A percentile compares a stretch with the other conserved stretches of the same genome.
These are phyloP conservation scores for Calocybe cyanea DNA, from an alignment of 768 basidiomycete species.

Conservation along the genomic window DNA sequence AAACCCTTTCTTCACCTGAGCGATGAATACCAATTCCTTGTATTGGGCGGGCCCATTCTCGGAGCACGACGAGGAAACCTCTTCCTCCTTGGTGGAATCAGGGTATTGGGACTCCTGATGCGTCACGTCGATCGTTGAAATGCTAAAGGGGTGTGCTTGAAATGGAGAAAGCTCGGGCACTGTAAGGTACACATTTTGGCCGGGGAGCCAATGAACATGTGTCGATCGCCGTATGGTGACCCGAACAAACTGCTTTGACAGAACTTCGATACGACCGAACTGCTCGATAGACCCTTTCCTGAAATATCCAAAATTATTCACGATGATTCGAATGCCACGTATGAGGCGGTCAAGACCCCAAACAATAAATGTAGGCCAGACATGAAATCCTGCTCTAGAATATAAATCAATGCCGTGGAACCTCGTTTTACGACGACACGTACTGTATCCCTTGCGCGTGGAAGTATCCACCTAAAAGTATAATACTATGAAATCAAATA, in stretches of 20 bases:
- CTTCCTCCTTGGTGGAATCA: neutral
- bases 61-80: neutral
- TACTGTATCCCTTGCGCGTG: slow-evolving; percentile 20
- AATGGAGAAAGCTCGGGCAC: slow-evolving; percentile 45
- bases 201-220: slow-evolving; percentile 43
- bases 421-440: too few species aligned
- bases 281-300: slow-evolving; percentile 20
- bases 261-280: slow-evolving; percentile 37
- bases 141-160: slow-evolving; percentile 63
- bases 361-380: slow-evolving; percentile 50
- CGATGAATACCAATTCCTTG: too few species aligned
- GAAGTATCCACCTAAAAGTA: slow-evolving; percentile 37
- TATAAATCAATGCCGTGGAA: too few species aligned
- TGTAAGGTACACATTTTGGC: slow-evolving; percentile 51
- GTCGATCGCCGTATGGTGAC: slow-evolving; percentile 38
- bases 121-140: slow-evolving; percentile 37
- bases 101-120: too few species aligned
- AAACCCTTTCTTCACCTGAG: too few species aligned
- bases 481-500: slow-evolving; percentile 25
- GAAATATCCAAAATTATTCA: slow-evolving; percentile 41
- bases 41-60: slow-evolving; percentile 10
- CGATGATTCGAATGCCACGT: slow-evolving; percentile 40
- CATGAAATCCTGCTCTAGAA: slow-evolving; percentile 25
- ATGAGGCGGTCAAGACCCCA: slow-evolving; percentile 55
- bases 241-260: slow-evolving; percentile 44